Evolutionary conservation across 2,329 filamentous ascomycete species (phyloP).

Genomic region (Hypoxylon sp.): DNA sequence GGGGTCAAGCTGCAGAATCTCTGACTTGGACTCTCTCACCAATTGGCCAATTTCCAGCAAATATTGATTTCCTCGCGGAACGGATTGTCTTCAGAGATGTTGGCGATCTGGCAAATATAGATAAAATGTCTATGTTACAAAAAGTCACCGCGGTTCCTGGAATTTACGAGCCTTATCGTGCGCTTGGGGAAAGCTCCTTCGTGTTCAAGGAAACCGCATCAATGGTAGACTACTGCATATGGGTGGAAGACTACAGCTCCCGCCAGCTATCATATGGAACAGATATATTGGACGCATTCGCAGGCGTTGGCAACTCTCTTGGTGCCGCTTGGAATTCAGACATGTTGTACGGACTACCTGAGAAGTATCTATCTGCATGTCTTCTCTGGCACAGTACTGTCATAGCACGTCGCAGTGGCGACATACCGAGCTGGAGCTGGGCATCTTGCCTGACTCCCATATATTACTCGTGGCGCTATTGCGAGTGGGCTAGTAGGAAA

Average conservation of each 20-base stretch:
- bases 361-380: conserved; percentile 28
- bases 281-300: conserved; percentile 33
- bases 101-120: background rate
- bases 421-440: conserved; percentile 35
- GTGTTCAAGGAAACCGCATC: conserved; percentile 6
- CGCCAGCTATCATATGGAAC: conserved; percentile 24
- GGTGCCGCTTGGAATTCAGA: conserved; percentile 7
- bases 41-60: background rate
- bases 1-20: conserved; percentile 24
- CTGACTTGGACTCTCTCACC: conserved; percentile 18
- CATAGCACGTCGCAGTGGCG: background rate
- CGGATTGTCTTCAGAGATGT: background rate
- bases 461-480: conserved; percentile 18
- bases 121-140: background rate
- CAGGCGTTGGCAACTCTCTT: conserved; percentile 21
- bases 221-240: conserved; percentile 26
- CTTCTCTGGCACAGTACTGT: conserved; percentile 26
- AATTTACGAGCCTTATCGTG: background rate
- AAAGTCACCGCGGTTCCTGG: background rate
- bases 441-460: conserved; percentile 19
- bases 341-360: conserved; percentile 27
- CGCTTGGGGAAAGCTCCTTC: background rate
- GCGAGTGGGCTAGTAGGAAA: too few species aligned
- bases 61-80: background rate
- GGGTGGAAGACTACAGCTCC: conserved; percentile 33